A percentile compares a stretch with the other conserved stretches of the same genome.
Conservation (phyloP, 2,329 filamentous ascomycete genomes). For the Claviceps lovelessii region DNA sequence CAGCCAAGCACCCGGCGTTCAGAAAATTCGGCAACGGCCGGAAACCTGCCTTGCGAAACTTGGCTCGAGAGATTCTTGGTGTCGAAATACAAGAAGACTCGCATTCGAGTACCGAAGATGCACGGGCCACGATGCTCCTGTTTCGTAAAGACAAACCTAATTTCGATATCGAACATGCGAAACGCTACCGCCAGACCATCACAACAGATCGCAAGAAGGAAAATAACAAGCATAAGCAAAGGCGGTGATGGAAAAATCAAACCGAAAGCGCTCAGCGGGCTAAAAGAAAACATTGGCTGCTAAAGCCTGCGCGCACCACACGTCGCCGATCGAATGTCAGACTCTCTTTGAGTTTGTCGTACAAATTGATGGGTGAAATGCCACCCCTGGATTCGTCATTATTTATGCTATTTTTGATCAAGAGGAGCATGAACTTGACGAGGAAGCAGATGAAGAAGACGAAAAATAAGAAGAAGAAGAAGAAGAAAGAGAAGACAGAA, state of each 20-base stretch:
- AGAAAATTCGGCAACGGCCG: constrained; percentile 52
- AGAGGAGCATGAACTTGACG: background rate
- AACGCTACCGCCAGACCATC: constrained; percentile 38
- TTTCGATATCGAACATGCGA: constrained; percentile 70
- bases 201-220: constrained; percentile 19
- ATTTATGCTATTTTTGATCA: background rate
- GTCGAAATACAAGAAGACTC: constrained; percentile 49
- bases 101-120: constrained; percentile 63
- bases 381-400: background rate
- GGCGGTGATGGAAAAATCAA: background rate
- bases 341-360: background rate
- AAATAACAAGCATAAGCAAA: constrained; percentile 17
- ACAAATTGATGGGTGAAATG: background rate
- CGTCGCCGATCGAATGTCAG: background rate
- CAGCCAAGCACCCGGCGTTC: constrained; percentile 62
- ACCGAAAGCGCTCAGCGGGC: background rate
- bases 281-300: background rate
- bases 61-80: constrained; percentile 42
- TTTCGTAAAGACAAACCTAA: constrained; percentile 70
- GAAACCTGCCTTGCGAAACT: constrained; percentile 49
- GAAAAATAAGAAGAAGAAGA: too few relatives aligned
- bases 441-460: background rate
- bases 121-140: constrained; percentile 75
- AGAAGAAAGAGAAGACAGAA: too few relatives aligned
- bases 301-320: background rate